Evolutionary conservation across 139 green algal genomes (phyloP), one percentile per base, ranked within the genome.

Genomic region (Astrephomene gubernaculifera): DNA sequence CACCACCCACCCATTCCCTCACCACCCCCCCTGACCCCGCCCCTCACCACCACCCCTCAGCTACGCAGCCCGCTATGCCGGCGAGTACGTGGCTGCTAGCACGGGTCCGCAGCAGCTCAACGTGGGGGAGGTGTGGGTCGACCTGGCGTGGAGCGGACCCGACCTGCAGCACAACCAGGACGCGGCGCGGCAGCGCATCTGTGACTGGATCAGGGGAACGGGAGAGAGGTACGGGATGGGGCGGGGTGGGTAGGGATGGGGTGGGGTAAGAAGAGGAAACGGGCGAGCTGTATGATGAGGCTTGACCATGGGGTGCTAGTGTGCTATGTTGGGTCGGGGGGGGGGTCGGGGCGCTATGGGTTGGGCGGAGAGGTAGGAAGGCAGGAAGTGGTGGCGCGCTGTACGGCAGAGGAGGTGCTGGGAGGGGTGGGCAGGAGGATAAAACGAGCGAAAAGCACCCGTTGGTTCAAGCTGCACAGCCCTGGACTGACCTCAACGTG

Each of bases 151-250:
- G 82, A 83, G 81, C 41, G 87, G 82, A 29, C n/a, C 65, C 33
- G 41, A 74, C 78, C 93, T 97, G 8, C 93, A 94, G 45, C 95
- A 95, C 86, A 95, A 97, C 91, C 95, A 98, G 91, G 91, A 98
- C 88, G 52, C 25, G 22, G 93, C 98, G 69, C 82, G 96, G 8
- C 96, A 98, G 90, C 81, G 86, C 43, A 95, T 93, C 29, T 92
- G 96, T 61, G 90, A 98, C 90, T 98, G 96, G 96, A 93, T 92
- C 68, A 93, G 98, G 83, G 73, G 72, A 25, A 69, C 17, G 3
- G 45, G 27, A 1, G 33, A 81, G 72, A 81, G 72, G 72, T 81
- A 19, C 6, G 68, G 12, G 39, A 17, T 57, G 49, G 49, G 49
- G 17, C 49, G 49, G 12, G 49, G 49, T 12, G 49, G 12, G 49